Conservation (phyloP, 257 asterid species). For the Jacaranda mimosifolia region DNA sequence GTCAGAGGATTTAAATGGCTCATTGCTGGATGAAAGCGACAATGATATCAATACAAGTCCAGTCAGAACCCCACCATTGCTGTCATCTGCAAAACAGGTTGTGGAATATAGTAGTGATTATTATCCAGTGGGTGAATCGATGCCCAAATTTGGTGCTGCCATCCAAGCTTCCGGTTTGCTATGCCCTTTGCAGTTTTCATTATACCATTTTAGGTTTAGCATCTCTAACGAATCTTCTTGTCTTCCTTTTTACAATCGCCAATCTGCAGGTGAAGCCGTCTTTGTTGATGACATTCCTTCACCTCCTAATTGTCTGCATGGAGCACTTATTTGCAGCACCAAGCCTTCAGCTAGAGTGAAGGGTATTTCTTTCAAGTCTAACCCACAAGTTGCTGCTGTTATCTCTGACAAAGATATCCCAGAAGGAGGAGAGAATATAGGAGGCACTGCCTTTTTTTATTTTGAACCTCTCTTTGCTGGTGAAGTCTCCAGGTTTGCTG, state of each 20-base stretch:
- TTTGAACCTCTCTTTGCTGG: slow-evolving; percentile 66
- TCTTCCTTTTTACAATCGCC: background rate
- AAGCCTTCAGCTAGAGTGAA: slow-evolving; percentile 66
- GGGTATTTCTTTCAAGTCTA: slow-evolving; percentile 47
- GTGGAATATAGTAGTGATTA: slow-evolving; percentile 54
- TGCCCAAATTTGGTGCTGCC: slow-evolving; percentile 62
- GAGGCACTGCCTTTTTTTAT: slow-evolving; percentile 47
- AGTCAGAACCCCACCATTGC: slow-evolving; percentile 35
- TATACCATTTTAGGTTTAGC: slow-evolving; percentile 22
- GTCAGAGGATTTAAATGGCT: slow-evolving; percentile 28
- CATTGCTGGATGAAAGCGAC: slow-evolving; percentile 25
- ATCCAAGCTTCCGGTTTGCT: slow-evolving; percentile 78
- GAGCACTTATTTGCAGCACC: slow-evolving; percentile 68
- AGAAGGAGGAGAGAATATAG: slow-evolving; percentile 61
- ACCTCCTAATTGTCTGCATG: slow-evolving; percentile 70
- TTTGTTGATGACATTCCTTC: slow-evolving; percentile 82
- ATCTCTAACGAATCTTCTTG: background rate
- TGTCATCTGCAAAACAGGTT: slow-evolving; percentile 67
- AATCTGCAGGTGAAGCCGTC: slow-evolving; percentile 70
- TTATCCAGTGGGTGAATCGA: slow-evolving; percentile 77
- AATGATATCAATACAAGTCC: slow-evolving; percentile 27
- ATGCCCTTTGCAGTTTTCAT: background rate
- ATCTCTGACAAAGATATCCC: slow-evolving; percentile 72
- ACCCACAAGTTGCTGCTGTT: slow-evolving; percentile 44
- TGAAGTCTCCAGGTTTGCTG: slow-evolving; percentile 62